These are phyloP conservation scores for Stellera chamaejasme DNA, from an alignment of 345 rosid genomes.

Conservation along the genomic window DNA sequence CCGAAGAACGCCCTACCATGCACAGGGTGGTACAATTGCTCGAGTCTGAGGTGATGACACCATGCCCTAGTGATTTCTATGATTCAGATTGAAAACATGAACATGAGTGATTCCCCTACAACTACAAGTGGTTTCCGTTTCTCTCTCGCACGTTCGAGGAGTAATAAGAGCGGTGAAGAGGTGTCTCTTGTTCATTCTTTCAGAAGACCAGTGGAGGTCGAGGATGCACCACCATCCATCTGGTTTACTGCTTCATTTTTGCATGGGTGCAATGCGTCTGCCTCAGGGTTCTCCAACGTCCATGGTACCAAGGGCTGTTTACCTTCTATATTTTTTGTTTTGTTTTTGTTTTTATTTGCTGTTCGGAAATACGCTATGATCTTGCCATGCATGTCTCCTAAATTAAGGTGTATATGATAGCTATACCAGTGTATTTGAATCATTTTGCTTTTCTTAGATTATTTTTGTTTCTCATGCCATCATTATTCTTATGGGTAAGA, in stretches of 20 bases:
- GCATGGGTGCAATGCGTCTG: slow-evolving; percentile 9
- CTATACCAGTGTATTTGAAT: slow-evolving; percentile 21
- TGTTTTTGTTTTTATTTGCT: neutral
- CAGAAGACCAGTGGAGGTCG: slow-evolving; percentile 21
- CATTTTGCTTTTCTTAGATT: slow-evolving; percentile 3
- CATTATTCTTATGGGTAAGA: slow-evolving; percentile 12
- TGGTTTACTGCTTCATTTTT: slow-evolving; percentile 9
- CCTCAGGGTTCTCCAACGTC: slow-evolving; percentile 5
- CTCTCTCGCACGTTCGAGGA: slow-evolving; percentile 9
- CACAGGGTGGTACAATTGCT: slow-evolving; percentile 91
- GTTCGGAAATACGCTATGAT: slow-evolving; percentile 7
- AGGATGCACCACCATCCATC: slow-evolving; percentile 7
- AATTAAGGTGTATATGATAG: slow-evolving; percentile 34
- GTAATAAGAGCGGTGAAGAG: slow-evolving; percentile 13
- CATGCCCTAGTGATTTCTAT: slow-evolving; percentile 95
- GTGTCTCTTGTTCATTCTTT: slow-evolving; percentile 29
- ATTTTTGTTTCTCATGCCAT: slow-evolving; percentile 9
- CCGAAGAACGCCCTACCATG: slow-evolving; percentile 94
- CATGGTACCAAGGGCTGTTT: slow-evolving; percentile 7
- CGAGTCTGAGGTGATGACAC: slow-evolving; percentile 97
- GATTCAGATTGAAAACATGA: slow-evolving; percentile 63
- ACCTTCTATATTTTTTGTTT: neutral
- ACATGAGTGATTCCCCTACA: slow-evolving; percentile 13
- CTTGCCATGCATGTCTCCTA: slow-evolving; percentile 15
- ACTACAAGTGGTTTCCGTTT: slow-evolving; percentile 4